These are phyloP conservation scores for Tricholomella constricta DNA, from an alignment of 768 basidiomycete species.

Conservation along the genomic window DNA sequence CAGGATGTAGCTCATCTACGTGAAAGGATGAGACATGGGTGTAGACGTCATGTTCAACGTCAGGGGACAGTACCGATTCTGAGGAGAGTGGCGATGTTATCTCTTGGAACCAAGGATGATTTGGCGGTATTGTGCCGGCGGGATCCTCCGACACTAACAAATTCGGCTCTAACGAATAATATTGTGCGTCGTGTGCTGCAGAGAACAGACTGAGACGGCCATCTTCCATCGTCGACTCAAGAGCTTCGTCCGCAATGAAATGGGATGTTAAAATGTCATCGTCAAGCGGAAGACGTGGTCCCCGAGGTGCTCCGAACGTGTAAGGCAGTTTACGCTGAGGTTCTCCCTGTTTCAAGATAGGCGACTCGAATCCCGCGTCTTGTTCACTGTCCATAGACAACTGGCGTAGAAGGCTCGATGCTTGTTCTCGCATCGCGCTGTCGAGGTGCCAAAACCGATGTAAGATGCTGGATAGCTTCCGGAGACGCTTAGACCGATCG, in stretches of 20 bases:
- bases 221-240: conserved; percentile 1
- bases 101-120: conserved; percentile 12
- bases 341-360: neutral
- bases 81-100: neutral
- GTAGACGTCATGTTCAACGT: conserved; percentile 5
- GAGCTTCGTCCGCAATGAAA: conserved; percentile 3
- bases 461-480: conserved; percentile 41
- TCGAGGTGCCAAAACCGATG: conserved; percentile 38
- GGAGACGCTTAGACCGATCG: conserved; percentile 57
- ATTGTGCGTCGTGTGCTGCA: conserved; percentile 3
- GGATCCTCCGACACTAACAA: neutral
- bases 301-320: neutral
- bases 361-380: neutral
- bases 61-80: neutral
- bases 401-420: conserved; percentile 16
- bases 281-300: conserved; percentile 1
- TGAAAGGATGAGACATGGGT: conserved; percentile 4
- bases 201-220: neutral
- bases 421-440: conserved; percentile 26
- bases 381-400: neutral
- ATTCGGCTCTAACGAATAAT: neutral
- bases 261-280: conserved; percentile 4
- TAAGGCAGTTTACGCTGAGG: neutral
- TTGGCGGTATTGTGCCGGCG: neutral
- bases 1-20: conserved; percentile 2